Conservation (phyloP, 2,329 filamentous ascomycete species). For the Lecanicillium sp. region DNA sequence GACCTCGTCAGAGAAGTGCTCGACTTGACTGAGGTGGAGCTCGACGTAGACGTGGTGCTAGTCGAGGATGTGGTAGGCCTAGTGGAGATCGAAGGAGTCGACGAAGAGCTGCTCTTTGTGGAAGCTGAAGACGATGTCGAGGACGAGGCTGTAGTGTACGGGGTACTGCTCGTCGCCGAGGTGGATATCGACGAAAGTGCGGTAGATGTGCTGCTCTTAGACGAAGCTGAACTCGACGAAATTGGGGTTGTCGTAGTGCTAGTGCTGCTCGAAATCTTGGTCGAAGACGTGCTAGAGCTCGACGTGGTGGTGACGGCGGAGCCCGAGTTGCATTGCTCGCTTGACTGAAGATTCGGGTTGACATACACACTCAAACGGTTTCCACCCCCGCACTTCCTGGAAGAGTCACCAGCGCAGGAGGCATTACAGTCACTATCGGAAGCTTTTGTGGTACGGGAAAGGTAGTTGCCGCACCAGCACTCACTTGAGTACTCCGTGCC, state of each 20-base stretch:
- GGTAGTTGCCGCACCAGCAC: constrained; percentile 46
- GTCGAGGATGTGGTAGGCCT: background rate
- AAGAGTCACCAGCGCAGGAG: constrained; percentile 43
- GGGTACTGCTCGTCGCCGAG: too few relatives aligned
- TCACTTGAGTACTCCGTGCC: constrained; percentile 41
- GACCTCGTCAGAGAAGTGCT: too few relatives aligned
- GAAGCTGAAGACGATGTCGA: too few relatives aligned
- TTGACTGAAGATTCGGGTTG: constrained; percentile 42
- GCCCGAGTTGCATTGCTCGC: constrained; percentile 38
- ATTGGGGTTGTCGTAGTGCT: too few relatives aligned
- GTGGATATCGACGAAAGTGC: too few relatives aligned
- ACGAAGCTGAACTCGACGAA: too few relatives aligned
- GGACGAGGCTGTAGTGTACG: too few relatives aligned
- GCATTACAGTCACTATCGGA: constrained; percentile 38
- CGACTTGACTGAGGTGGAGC: too few relatives aligned
- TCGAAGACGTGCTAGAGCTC: background rate
- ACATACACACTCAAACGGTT: constrained; percentile 39
- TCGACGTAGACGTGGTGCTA: too few relatives aligned
- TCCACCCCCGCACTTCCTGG: constrained; percentile 37
- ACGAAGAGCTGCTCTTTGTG: background rate
- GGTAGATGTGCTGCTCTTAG: too few relatives aligned
- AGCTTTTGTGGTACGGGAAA: constrained; percentile 39
- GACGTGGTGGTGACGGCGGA: constrained; percentile 21
- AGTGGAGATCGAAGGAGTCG: background rate
- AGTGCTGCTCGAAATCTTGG: background rate